Evolutionary conservation across 2,329 filamentous ascomycete genomes (phyloP).

Genomic region (Fusarium sp.): DNA sequence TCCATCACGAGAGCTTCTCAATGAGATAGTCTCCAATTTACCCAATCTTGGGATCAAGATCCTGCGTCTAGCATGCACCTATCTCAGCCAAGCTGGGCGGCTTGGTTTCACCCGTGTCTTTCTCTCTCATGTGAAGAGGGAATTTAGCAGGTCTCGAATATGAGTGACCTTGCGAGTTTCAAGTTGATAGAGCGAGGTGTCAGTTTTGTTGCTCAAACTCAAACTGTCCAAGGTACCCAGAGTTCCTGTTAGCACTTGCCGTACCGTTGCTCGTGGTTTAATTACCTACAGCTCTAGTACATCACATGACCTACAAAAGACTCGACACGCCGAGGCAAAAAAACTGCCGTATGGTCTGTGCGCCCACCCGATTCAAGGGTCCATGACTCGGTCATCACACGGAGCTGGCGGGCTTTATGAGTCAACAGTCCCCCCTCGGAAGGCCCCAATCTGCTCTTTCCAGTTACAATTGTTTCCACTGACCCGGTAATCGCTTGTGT

Average conservation of each 20-base stretch:
- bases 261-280: too few species aligned
- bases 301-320: slow-evolving; percentile 22
- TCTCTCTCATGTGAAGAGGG: too few species aligned
- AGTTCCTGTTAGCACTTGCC: too few species aligned
- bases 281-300: neutral
- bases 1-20: neutral
- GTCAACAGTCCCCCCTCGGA: slow-evolving; percentile 41
- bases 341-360: slow-evolving; percentile 2
- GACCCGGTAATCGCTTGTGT: slow-evolving; percentile 28
- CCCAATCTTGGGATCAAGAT: slow-evolving; percentile 16
- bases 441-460: slow-evolving; percentile 31
- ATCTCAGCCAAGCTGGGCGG: neutral
- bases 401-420: slow-evolving; percentile 38
- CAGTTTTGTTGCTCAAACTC: too few species aligned
- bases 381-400: slow-evolving; percentile 40
- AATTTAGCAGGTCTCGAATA: too few species aligned
- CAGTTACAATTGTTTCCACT: slow-evolving; percentile 36
- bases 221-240: too few species aligned
- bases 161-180: too few species aligned
- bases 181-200: too few species aligned
- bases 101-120: slow-evolving; percentile 16
- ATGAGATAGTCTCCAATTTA: neutral
- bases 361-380: neutral
- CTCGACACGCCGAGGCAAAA: neutral
- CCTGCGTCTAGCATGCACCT: slow-evolving; percentile 10